A percentile compares a stretch with the other conserved stretches of the same genome.
Evolutionary conservation across 768 basidiomycete species (phyloP).

Genomic region (Pleurotus sapidus): DNA sequence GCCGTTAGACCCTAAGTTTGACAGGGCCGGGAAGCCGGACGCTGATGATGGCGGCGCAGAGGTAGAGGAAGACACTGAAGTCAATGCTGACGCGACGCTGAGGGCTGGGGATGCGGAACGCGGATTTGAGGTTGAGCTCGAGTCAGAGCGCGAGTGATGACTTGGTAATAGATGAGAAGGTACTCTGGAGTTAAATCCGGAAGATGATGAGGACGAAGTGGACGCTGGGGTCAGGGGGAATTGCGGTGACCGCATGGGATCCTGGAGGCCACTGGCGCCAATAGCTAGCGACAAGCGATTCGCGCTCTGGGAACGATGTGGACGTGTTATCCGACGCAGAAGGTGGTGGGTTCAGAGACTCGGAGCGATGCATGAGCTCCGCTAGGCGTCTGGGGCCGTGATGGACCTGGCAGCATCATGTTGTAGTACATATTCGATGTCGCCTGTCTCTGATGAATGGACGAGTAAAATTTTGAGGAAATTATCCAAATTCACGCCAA

Average conservation of each 20-base stretch:
- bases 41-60: conserved; percentile 15
- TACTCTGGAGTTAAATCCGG: conserved; percentile 16
- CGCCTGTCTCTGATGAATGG: conserved; percentile 2
- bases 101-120: conserved; percentile 62
- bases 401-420: conserved; percentile 5
- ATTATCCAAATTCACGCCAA: neutral
- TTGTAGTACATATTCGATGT: conserved; percentile 6
- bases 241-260: conserved; percentile 32
- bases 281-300: conserved; percentile 30
- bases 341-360: neutral
- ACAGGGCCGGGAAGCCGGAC: conserved; percentile 12
- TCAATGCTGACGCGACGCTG: conserved; percentile 51
- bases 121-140: conserved; percentile 25
- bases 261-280: conserved; percentile 15
- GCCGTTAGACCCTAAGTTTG: neutral
- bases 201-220: conserved; percentile 44
- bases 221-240: conserved; percentile 45
- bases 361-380: neutral
- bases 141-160: conserved; percentile 39
- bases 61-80: conserved; percentile 46
- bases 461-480: neutral
- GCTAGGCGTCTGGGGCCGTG: conserved; percentile 2
- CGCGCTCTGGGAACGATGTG: conserved; percentile 16
- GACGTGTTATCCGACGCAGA: neutral
- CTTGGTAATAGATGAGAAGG: conserved; percentile 25